A percentile compares a stretch with the other conserved stretches of the same genome.
Conservation (phyloP, 345 rosid species). For the Syzygium aqueum region DNA sequence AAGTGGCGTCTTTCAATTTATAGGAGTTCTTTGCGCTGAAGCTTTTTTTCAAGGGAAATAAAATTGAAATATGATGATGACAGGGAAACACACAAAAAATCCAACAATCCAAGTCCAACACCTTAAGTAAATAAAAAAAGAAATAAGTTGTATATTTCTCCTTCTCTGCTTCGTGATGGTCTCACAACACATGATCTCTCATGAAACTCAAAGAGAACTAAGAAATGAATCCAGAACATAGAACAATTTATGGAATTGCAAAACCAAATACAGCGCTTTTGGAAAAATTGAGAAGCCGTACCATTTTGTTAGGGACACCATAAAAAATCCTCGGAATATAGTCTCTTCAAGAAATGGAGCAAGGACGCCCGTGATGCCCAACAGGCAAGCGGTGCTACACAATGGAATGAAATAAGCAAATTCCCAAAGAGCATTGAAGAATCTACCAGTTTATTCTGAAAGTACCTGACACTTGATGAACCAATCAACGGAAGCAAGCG, state of each 20-base stretch:
- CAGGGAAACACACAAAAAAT: background rate
- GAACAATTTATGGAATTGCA: background rate
- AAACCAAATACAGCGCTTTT: background rate
- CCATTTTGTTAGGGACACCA: conserved; percentile 96
- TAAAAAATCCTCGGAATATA: conserved; percentile 88
- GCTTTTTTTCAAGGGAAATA: background rate
- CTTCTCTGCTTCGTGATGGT: background rate
- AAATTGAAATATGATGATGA: background rate
- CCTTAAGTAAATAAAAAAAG: background rate
- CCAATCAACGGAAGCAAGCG: conserved; percentile 65
- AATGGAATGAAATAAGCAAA: background rate
- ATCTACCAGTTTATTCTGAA: background rate
- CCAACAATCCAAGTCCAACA: background rate
- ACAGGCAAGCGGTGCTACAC: conserved; percentile 77
- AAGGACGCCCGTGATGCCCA: conserved; percentile 76
- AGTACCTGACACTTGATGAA: conserved; percentile 56
- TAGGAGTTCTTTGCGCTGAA: background rate
- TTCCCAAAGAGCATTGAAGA: background rate
- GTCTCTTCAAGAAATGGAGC: conserved; percentile 97
- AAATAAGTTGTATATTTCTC: background rate
- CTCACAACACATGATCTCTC: background rate
- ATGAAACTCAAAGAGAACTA: background rate
- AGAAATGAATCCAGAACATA: background rate
- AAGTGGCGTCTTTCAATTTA: background rate
- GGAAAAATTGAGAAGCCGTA: conserved; percentile 9